These are phyloP conservation scores for Aspergillus versicolor DNA, from an alignment of 2,329 filamentous ascomycete genomes.

Conservation along the genomic window DNA sequence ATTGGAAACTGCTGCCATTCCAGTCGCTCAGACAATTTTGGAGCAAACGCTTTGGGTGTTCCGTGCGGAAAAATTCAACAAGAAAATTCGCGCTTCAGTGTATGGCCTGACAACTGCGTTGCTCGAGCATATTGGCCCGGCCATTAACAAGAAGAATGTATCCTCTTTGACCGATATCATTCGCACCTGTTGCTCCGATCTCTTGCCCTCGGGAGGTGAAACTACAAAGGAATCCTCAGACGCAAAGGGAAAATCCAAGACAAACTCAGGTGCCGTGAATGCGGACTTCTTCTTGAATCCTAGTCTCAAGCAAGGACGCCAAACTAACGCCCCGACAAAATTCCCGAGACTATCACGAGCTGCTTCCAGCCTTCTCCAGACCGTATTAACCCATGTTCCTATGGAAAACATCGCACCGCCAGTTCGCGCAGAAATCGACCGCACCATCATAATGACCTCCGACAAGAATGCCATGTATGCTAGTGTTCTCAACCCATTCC, in stretches of 20 bases:
- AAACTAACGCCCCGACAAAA: conserved; percentile 17
- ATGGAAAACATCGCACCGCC: conserved; percentile 68
- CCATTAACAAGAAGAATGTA: conserved; percentile 65
- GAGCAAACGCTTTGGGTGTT: conserved; percentile 74
- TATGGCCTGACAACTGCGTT: conserved; percentile 63
- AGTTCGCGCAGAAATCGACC: conserved; percentile 73
- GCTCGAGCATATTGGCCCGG: conserved; percentile 62
- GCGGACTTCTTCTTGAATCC: conserved; percentile 69
- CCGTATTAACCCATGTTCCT: conserved; percentile 63
- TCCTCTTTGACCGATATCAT: conserved; percentile 63
- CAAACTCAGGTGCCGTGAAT: conserved; percentile 49
- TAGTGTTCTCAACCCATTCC: conserved; percentile 76
- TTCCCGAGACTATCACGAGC: conserved; percentile 51
- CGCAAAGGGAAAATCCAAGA: conserved; percentile 40
- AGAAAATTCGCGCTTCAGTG: conserved; percentile 57
- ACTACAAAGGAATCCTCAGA: conserved; percentile 35
- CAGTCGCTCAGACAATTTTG: conserved; percentile 63
- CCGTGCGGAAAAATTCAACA: conserved; percentile 49
- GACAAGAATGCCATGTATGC: conserved; percentile 73
- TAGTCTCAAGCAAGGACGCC: conserved; percentile 33
- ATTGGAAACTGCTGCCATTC: conserved; percentile 57
- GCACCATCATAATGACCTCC: conserved; percentile 71
- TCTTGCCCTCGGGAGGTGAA: conserved; percentile 56
- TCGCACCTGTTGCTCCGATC: conserved; percentile 70
- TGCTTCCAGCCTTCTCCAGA: conserved; percentile 62